A percentile compares a stretch with the other conserved stretches of the same genome.
phyloP scores from a whole-genome alignment of 345 rosid genomes.

The Eucalyptus erythrocorys region DNA sequence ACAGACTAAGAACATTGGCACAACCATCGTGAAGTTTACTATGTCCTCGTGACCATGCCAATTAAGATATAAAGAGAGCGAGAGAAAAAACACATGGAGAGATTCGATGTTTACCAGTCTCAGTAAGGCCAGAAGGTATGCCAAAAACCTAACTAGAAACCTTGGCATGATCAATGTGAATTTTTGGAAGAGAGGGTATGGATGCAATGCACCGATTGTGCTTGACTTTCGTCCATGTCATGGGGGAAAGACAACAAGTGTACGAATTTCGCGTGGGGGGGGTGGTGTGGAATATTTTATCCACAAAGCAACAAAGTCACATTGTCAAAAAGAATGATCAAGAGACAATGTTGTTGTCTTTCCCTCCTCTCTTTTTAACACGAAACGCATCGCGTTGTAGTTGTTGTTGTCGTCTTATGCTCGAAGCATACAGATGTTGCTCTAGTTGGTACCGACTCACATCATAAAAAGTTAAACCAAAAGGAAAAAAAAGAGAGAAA shows the following conservation, averaged over 20 bases:
- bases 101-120: neutral
- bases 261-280: neutral
- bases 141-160: neutral
- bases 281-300: neutral
- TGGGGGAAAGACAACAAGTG: neutral
- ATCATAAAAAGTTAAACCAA: neutral
- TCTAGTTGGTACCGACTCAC: neutral
- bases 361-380: neutral
- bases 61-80: neutral
- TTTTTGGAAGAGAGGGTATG: neutral
- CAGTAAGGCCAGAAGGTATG: neutral
- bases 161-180: neutral
- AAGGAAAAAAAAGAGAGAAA: accelerated
- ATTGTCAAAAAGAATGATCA: neutral
- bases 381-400: neutral
- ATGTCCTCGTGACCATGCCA: neutral
- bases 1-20: no score
- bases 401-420: neutral
- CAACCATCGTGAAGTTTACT: neutral
- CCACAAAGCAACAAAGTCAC: neutral
- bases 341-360: neutral
- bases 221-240: neutral
- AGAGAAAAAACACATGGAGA: neutral
- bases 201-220: neutral
- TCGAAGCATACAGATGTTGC: neutral